phyloP scores from a whole-genome alignment of 345 rosid genomes.

The Nephelium lappaceum region DNA sequence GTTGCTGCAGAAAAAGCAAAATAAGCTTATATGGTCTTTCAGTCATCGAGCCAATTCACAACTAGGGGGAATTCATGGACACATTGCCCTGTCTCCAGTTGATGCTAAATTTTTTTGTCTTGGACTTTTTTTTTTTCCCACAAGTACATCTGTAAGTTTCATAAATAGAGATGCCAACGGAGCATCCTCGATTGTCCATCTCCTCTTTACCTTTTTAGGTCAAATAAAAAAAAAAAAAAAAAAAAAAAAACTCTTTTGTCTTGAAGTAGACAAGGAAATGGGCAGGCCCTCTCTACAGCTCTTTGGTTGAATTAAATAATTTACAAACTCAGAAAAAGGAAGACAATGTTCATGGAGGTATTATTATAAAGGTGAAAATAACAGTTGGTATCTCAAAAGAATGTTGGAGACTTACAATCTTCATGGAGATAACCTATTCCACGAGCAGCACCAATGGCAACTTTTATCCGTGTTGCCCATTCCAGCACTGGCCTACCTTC shows the following conservation, averaged over 20 bases:
- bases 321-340: not conserved
- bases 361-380: constrained; percentile 4
- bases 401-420: constrained; percentile 64
- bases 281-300: not conserved
- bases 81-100: not conserved
- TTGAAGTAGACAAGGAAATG: not conserved
- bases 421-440: constrained; percentile 98
- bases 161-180: not conserved
- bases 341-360: not conserved
- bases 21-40: not conserved
- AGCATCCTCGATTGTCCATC: not conserved
- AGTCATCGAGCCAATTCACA: constrained; percentile 7
- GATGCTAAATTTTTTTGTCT: not conserved
- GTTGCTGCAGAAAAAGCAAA: not conserved
- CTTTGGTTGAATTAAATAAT: not conserved
- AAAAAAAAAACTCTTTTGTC: not conserved
- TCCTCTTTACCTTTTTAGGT: not conserved
- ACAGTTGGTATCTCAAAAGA: constrained; percentile 18
- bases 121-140: not conserved
- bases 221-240: not conserved
- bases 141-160: not conserved
- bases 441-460: constrained; percentile 95
- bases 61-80: not conserved
- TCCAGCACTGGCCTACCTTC: constrained; percentile 61
- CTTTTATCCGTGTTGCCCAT: constrained; percentile 78